phyloP scores from a whole-genome alignment of 73 alveolate species.

The Tetrahymena malaccensis region DNA sequence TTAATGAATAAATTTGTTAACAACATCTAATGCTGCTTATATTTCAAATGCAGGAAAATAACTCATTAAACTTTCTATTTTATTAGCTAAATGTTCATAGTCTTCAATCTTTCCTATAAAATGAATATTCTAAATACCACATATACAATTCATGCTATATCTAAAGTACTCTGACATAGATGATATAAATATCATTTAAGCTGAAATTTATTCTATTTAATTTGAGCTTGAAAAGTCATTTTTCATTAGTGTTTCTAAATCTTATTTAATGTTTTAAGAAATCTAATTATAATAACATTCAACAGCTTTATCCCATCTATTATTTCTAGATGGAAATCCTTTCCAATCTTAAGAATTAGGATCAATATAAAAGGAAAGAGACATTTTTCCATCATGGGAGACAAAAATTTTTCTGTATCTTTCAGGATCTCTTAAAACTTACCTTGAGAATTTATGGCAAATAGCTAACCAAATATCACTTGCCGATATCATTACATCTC shows the following conservation, averaged over 20 bases:
- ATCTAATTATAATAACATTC: not conserved
- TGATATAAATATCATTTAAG: not conserved
- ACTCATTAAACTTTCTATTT: not conserved
- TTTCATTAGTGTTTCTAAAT: not conserved
- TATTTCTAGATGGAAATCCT: not conserved
- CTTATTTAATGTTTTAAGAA: not conserved
- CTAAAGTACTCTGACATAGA: not conserved
- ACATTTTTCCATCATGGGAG: not conserved
- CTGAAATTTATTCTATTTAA: not conserved
- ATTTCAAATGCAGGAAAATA: not conserved
- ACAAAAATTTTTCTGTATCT: not conserved
- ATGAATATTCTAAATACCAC: not conserved
- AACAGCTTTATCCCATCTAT: not conserved
- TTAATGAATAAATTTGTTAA: no score
- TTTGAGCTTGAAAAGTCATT: not conserved
- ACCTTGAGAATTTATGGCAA: not conserved
- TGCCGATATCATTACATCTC: not conserved
- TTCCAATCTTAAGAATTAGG: not conserved
- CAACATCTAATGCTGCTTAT: not conserved
- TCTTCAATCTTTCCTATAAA: not conserved
- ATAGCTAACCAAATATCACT: not conserved
- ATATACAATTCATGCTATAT: not conserved
- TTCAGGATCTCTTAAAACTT: not conserved
- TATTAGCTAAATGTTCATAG: not conserved
- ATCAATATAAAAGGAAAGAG: not conserved